A percentile compares a stretch with the other conserved stretches of the same genome.
These are phyloP conservation scores for Rubus idaeus DNA, from an alignment of 306 rosid species.

Conservation along the genomic window DNA sequence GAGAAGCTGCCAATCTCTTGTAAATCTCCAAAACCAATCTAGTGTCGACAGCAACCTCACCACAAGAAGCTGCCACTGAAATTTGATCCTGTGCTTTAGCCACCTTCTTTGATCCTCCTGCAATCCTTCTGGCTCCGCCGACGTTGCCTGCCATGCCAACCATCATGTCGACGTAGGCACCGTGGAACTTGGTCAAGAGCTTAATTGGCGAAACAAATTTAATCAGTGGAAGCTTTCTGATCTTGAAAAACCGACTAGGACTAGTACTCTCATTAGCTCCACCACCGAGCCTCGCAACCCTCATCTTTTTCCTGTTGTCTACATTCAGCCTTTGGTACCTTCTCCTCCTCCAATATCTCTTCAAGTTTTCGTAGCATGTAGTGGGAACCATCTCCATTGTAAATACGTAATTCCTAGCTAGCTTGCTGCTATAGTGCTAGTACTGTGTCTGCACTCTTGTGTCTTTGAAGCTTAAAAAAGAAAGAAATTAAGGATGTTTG, in stretches of 20 bases:
- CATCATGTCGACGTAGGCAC: constrained; percentile 37
- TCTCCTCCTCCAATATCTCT: constrained; percentile 43
- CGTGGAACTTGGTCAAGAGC: constrained; percentile 30
- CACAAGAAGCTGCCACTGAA: constrained; percentile 19
- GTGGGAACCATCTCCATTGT: constrained; percentile 31
- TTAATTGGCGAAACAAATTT: constrained; percentile 23
- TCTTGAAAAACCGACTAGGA: constrained; percentile 14
- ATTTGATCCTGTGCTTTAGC: constrained; percentile 18
- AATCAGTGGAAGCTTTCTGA: constrained; percentile 14
- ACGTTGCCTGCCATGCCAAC: constrained; percentile 27
- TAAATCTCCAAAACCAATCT: constrained; percentile 35
- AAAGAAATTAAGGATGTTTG: background rate
- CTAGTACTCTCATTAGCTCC: background rate
- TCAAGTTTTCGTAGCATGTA: constrained; percentile 26
- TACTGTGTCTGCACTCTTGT: background rate
- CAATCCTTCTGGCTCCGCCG: constrained; percentile 14
- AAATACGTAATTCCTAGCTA: no score
- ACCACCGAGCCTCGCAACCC: constrained; percentile 15
- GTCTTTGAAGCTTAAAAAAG: background rate
- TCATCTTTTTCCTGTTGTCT: constrained; percentile 29
- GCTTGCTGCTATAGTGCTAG: background rate
- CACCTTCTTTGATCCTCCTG: constrained; percentile 26
- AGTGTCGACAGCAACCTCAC: constrained; percentile 24
- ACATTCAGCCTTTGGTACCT: constrained; percentile 33
- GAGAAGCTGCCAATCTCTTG: constrained; percentile 35